phyloP scores from a whole-genome alignment of 768 basidiomycete species.

The Tulasnella sp. region DNA sequence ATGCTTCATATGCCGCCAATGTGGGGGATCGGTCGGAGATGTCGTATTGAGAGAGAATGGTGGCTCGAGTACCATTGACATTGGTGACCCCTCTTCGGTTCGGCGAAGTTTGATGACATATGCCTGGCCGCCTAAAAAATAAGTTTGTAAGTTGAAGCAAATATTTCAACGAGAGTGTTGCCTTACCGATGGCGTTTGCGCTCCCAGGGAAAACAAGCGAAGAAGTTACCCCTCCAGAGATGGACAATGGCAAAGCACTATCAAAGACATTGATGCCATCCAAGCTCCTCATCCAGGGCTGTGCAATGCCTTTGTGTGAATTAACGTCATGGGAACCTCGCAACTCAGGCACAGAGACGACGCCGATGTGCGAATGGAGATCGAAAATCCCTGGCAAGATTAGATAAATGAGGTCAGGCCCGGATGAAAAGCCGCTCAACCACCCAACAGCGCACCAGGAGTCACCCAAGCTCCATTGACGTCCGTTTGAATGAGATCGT shows the following conservation, averaged over 20 bases:
- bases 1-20: constrained; percentile 74
- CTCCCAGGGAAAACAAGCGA: constrained; percentile 68
- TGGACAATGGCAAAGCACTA: constrained; percentile 61
- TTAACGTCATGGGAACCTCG: constrained; percentile 54
- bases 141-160: not conserved
- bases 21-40: constrained; percentile 45
- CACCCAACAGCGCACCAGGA: constrained; percentile 37
- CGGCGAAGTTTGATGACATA: constrained; percentile 70
- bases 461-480: constrained; percentile 65
- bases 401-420: constrained; percentile 40
- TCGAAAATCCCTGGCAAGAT: constrained; percentile 44
- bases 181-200: constrained; percentile 64
- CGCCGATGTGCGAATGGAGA: constrained; percentile 74
- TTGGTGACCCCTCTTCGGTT: constrained; percentile 65
- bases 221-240: constrained; percentile 86
- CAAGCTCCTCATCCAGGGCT: constrained; percentile 72
- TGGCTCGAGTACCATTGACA: constrained; percentile 67
- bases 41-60: constrained; percentile 51
- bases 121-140: constrained; percentile 60
- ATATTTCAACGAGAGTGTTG: not conserved
- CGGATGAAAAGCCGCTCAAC: constrained; percentile 39
- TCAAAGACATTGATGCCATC: constrained; percentile 89
- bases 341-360: constrained; percentile 43
- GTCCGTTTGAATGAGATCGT: constrained; percentile 55
- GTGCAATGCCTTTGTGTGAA: constrained; percentile 60